Percentiles rank a stretch among this genome's conserved stretches.
phyloP scores from a whole-genome alignment of 768 basidiomycete genomes.

The Trametes elegans region DNA sequence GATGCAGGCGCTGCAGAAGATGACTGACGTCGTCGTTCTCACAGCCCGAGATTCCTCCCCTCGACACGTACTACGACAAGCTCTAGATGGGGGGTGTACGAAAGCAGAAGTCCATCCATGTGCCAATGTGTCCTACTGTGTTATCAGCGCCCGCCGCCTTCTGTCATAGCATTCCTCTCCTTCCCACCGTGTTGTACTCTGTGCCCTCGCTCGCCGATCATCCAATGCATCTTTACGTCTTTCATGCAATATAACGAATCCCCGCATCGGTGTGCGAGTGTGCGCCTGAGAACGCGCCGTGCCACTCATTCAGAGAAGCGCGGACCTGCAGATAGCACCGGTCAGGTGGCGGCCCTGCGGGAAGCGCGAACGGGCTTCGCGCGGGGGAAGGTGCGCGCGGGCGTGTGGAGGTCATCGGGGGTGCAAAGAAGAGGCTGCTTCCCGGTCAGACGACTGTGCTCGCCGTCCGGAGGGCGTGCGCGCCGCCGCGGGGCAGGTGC shows the following conservation, averaged over 20 bases:
- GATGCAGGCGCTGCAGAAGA: neutral
- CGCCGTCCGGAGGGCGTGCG: neutral
- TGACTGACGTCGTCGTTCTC: slow-evolving; percentile 6
- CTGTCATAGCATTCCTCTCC: slow-evolving; percentile 18
- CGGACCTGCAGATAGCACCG: neutral
- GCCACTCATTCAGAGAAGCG: neutral
- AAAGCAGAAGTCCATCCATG: slow-evolving; percentile 24
- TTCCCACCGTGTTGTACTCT: slow-evolving; percentile 21
- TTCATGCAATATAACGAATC: slow-evolving; percentile 16
- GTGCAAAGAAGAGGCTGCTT: neutral
- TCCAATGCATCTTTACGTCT: slow-evolving; percentile 22
- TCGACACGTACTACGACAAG: slow-evolving; percentile 95
- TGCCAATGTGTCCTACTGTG: slow-evolving; percentile 22
- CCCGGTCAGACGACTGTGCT: neutral
- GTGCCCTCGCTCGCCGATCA: slow-evolving; percentile 13
- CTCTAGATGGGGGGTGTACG: slow-evolving; percentile 27
- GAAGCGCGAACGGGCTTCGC: neutral
- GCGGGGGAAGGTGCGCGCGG: neutral
- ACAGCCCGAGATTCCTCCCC: slow-evolving; percentile 87
- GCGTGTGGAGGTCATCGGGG: neutral
- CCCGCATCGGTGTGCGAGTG: slow-evolving; percentile 1
- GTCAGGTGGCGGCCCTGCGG: neutral
- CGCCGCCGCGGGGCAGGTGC: too few species aligned
- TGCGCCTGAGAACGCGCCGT: neutral
- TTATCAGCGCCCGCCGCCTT: slow-evolving; percentile 21